Base-by-base conservation (phyloP, 2,329 filamentous ascomycete species). In the Penicillium sp. region DNA sequence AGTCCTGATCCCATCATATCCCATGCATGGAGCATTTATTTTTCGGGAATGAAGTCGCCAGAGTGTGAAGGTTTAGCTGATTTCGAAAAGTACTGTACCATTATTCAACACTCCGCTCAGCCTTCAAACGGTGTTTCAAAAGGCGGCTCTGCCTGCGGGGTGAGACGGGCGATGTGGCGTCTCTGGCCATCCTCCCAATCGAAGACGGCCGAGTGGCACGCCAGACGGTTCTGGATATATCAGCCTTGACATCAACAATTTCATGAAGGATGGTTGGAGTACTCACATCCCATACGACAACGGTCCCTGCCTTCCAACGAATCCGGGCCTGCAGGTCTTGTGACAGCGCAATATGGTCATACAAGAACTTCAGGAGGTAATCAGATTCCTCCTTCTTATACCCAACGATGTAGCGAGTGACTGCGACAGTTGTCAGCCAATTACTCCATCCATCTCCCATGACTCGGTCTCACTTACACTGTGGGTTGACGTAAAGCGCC, bases 371-470 rank as follows among this genome's bases (percentile, higher is more conserved):
- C 59, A 93, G 81, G 10, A 93, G 79, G 50, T 83, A 82, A 63
- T 96, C 92, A 1, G 88, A 91, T 72, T 96, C 92, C 71, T 96
- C 92, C 71, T 92, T 91, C 78, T 96, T 96, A 70, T 89, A 85
- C 13, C 91, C 91, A 1, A 94, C 85, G 55, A 96, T 94, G 33
- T 87, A 82, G 52, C 91, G 87, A 4, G 90, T 94, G 78, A 95
- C 88, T 90, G 33, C 16, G 5, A 16, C 49, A 37, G 16, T 2
- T 19, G 37, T 36, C 10, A 49, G 27, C 33, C 35, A 14, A 27
- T 27, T 10, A 14, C 11, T 13, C 31, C 50, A 60, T 13, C 10
- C 16, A 9, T 10, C 14, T 27, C 4, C 51, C n/a, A 33, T 39
- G 22, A 43, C 18, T 18, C 19, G 13, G 16, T 19, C 2, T 9